These are phyloP conservation scores for Flaveria robusta DNA, from an alignment of 129 eudicot species.

Conservation along the genomic window DNA sequence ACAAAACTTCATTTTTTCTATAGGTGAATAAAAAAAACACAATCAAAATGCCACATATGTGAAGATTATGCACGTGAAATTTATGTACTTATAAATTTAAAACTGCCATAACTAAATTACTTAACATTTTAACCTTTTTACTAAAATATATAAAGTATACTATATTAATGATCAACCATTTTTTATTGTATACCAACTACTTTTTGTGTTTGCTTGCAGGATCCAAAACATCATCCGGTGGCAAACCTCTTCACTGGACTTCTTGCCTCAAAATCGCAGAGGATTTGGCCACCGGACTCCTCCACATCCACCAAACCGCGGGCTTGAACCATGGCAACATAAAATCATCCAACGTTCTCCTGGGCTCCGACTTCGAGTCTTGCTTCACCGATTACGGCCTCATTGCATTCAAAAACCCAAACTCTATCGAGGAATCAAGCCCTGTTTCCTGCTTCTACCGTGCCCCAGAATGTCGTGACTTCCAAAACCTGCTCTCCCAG, in stretches of 20 bases:
- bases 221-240: constrained; percentile 66
- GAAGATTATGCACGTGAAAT: no score
- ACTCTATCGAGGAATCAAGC: constrained; percentile 52
- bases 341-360: constrained; percentile 78
- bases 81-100: no score
- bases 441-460: constrained; percentile 64
- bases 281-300: constrained; percentile 78
- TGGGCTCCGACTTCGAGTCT: constrained; percentile 87
- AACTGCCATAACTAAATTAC: no score
- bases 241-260: constrained; percentile 97
- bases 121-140: no score
- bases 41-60: neutral
- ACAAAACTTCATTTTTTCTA: no score
- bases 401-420: constrained; percentile 55
- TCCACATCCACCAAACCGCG: constrained; percentile 77
- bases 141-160: no score
- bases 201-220: constrained; percentile 41
- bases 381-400: constrained; percentile 86
- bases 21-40: no score
- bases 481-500: constrained; percentile 47
- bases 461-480: constrained; percentile 76
- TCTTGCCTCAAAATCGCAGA: constrained; percentile 93
- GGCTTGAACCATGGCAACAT: constrained; percentile 75
- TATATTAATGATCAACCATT: neutral
- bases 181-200: neutral